Conservation (phyloP, 352 stramenopile species). For the Phytopythium montanum region DNA sequence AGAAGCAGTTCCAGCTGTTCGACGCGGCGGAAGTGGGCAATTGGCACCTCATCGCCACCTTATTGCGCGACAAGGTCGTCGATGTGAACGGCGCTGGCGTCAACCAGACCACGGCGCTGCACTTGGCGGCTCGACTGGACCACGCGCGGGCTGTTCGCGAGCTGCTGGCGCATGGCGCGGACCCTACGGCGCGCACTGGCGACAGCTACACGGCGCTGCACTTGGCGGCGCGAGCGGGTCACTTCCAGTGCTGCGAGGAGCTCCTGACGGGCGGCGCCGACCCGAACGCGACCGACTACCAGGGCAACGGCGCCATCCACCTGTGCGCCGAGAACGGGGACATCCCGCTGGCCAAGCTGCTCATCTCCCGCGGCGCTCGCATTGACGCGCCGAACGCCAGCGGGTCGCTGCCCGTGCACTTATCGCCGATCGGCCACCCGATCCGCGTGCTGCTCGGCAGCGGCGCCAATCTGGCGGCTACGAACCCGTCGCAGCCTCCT, state of each 20-base stretch:
- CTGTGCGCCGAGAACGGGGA: conserved; percentile 75
- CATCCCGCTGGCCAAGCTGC: conserved; percentile 72
- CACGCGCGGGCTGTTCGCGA: conserved; percentile 75
- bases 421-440: conserved; percentile 84
- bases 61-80: conserved; percentile 80
- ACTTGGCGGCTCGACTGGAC: conserved; percentile 73
- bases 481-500: conserved; percentile 62
- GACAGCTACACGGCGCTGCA: conserved; percentile 84
- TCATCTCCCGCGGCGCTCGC: conserved; percentile 66
- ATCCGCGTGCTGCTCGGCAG: conserved; percentile 81
- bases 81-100: conserved; percentile 86
- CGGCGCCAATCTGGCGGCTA: conserved; percentile 61
- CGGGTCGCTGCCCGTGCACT: conserved; percentile 74
- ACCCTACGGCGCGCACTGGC: conserved; percentile 60
- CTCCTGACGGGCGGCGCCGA: conserved; percentile 65
- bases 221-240: conserved; percentile 64
- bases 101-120: conserved; percentile 81
- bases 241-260: conserved; percentile 75
- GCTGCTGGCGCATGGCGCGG: conserved; percentile 60
- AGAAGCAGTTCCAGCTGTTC: conserved; percentile 89
- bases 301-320: conserved; percentile 82
- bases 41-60: conserved; percentile 73
- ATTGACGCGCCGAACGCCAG: conserved; percentile 78
- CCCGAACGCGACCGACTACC: conserved; percentile 77
- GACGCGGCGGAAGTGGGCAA: conserved; percentile 84